phyloP scores from a whole-genome alignment of 768 basidiomycete genomes.

The Lactarius quietus region DNA sequence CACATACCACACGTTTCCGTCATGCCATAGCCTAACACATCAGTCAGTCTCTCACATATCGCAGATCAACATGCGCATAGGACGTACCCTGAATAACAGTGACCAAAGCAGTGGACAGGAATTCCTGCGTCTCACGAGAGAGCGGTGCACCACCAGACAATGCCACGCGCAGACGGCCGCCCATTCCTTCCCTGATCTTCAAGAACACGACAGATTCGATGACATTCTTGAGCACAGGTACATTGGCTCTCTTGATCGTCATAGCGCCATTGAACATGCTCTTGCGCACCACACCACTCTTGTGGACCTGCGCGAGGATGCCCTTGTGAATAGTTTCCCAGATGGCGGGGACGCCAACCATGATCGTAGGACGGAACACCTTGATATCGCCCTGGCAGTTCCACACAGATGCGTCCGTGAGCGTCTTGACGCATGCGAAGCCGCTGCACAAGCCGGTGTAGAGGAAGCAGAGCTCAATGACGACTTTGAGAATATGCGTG shows the following conservation, averaged over 20 bases:
- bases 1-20: slow-evolving; percentile 97
- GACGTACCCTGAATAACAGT: slow-evolving; percentile 80
- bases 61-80: too few species aligned
- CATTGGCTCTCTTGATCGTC: slow-evolving; percentile 62
- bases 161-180: slow-evolving; percentile 78
- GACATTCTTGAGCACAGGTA: slow-evolving; percentile 61
- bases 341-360: slow-evolving; percentile 93
- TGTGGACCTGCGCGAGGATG: slow-evolving; percentile 76
- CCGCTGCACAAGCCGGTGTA: slow-evolving; percentile 79
- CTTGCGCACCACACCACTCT: slow-evolving; percentile 63
- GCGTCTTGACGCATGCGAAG: slow-evolving; percentile 91
- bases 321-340: slow-evolving; percentile 98
- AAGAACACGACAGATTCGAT: slow-evolving; percentile 76
- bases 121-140: slow-evolving; percentile 85
- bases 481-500: slow-evolving; percentile 93
- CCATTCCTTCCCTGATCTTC: slow-evolving; percentile 77
- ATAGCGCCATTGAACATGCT: slow-evolving; percentile 78
- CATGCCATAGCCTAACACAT: slow-evolving; percentile 77
- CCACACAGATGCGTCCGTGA: slow-evolving; percentile 91
- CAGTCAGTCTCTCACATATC: neutral
- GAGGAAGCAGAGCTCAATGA: slow-evolving; percentile 78
- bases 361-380: slow-evolving; percentile 79
- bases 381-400: slow-evolving; percentile 85
- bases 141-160: slow-evolving; percentile 86
- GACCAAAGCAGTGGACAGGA: slow-evolving; percentile 76